Evolutionary conservation across 495 filamentous ascomycete genomes (phyloP).

Genomic region (Trichocladium antarcticum): DNA sequence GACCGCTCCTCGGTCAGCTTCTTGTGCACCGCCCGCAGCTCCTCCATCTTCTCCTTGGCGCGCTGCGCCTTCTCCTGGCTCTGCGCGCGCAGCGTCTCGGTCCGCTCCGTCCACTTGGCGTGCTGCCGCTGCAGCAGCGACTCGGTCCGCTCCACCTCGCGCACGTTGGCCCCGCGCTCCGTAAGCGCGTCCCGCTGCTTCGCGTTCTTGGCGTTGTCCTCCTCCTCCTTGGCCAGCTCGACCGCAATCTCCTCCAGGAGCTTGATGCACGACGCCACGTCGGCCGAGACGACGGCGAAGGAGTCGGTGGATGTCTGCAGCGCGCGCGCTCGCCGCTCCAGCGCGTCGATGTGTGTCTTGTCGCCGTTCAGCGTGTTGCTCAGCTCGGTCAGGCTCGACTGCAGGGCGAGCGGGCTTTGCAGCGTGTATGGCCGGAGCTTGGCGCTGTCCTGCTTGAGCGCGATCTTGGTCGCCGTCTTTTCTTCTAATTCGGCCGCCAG

Average conservation of each 20-base stretch:
- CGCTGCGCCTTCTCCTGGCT: slow-evolving; percentile 68
- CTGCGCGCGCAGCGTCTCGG: slow-evolving; percentile 63
- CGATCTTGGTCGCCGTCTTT: slow-evolving; percentile 53
- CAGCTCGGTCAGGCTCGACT: slow-evolving; percentile 70
- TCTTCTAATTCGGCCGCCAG: slow-evolving; percentile 66
- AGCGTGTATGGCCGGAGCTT: slow-evolving; percentile 87
- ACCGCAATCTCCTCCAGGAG: slow-evolving; percentile 75
- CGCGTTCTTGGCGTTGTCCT: slow-evolving; percentile 65
- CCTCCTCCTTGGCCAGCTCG: slow-evolving; percentile 82
- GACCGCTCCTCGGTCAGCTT: slow-evolving; percentile 71
- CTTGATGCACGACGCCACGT: slow-evolving; percentile 75
- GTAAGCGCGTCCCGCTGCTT: slow-evolving; percentile 77
- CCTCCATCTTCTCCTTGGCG: slow-evolving; percentile 82
- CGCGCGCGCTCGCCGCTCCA: slow-evolving; percentile 75
- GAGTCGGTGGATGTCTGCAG: slow-evolving; percentile 88
- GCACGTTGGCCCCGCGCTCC: slow-evolving; percentile 74
- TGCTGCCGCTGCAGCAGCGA: slow-evolving; percentile 72
- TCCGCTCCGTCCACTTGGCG: slow-evolving; percentile 70
- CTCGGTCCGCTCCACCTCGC: slow-evolving; percentile 83
- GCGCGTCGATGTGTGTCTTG: slow-evolving; percentile 69
- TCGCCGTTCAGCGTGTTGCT: slow-evolving; percentile 63
- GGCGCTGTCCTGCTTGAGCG: slow-evolving; percentile 60
- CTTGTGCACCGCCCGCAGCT: slow-evolving; percentile 69
- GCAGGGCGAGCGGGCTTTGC: slow-evolving; percentile 72
- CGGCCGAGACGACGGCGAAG: slow-evolving; percentile 68